These are phyloP conservation scores for Komagataella phaffii DNA, from an alignment of 805 yeast genomes.

Conservation along the genomic window DNA sequence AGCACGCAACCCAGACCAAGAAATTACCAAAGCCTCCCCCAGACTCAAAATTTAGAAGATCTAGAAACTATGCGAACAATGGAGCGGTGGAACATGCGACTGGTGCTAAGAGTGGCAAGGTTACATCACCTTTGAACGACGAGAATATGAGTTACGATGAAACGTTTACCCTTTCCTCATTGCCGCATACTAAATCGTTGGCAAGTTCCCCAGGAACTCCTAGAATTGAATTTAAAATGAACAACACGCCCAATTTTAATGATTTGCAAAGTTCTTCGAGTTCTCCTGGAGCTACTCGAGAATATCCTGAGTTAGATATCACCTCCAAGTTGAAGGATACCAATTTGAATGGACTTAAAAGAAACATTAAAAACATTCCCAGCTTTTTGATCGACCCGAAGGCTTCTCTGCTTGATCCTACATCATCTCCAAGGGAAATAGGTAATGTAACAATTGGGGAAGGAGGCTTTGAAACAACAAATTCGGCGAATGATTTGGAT, in stretches of 20 bases:
- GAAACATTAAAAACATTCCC: neutral
- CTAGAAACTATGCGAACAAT: neutral
- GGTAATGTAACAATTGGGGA: neutral
- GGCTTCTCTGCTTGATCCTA: neutral
- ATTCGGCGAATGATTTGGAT: too few relatives aligned
- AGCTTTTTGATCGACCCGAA: neutral
- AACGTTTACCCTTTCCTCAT: neutral
- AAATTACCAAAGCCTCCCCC: neutral
- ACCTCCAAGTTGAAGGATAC: neutral
- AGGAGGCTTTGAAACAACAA: neutral
- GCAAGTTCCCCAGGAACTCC: neutral
- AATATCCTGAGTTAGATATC: neutral
- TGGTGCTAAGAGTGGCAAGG: neutral
- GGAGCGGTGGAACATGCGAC: neutral
- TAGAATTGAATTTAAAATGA: neutral
- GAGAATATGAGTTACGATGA: neutral
- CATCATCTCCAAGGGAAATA: neutral
- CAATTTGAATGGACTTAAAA: neutral
- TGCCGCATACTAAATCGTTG: neutral
- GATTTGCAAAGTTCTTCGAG: neutral
- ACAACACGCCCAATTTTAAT: neutral
- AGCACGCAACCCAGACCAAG: neutral
- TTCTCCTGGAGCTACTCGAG: neutral
- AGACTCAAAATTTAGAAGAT: neutral
- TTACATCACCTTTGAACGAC: neutral